Evolutionary conservation across 2,329 filamentous ascomycete genomes (phyloP).

Genomic region (Venturia carpophila): DNA sequence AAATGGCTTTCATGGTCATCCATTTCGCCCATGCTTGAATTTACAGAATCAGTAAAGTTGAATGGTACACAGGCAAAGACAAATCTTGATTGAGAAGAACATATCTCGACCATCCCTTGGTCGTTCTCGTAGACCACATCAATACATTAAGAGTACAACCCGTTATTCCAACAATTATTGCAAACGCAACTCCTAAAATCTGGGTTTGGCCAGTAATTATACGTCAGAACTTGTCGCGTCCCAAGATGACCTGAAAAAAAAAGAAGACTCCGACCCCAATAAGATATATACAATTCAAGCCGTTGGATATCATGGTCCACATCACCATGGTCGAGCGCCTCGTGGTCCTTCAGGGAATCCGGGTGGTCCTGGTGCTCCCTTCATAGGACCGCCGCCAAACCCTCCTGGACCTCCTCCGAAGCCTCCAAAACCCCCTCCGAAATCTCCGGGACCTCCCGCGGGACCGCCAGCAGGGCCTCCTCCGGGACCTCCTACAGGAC

Average conservation of each 20-base stretch:
- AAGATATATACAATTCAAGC: not conserved
- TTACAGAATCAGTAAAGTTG: not conserved
- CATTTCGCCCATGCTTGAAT: conserved; percentile 7
- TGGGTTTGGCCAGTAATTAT: not conserved
- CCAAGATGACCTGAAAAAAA: not conserved
- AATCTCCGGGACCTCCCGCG: not conserved
- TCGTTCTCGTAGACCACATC: not conserved
- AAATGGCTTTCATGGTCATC: conserved; percentile 14
- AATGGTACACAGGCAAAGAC: not conserved
- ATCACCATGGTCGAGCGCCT: not conserved
- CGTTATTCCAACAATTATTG: not conserved
- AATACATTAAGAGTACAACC: conserved; percentile 12
- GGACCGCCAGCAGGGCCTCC: not conserved
- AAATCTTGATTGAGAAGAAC: not conserved
- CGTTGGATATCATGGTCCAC: not conserved
- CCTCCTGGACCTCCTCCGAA: not conserved
- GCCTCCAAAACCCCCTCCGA: not conserved
- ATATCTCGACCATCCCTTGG: not conserved
- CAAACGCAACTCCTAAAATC: not conserved
- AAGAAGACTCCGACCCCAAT: not conserved
- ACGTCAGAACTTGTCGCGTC: not conserved
- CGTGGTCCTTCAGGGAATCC: not conserved
- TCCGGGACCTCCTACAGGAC: not conserved
- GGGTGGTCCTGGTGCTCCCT: not conserved
- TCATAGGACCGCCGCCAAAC: too few relatives aligned